These are phyloP conservation scores for Tricholoma terreum DNA, from an alignment of 768 basidiomycete genomes.

Conservation along the genomic window DNA sequence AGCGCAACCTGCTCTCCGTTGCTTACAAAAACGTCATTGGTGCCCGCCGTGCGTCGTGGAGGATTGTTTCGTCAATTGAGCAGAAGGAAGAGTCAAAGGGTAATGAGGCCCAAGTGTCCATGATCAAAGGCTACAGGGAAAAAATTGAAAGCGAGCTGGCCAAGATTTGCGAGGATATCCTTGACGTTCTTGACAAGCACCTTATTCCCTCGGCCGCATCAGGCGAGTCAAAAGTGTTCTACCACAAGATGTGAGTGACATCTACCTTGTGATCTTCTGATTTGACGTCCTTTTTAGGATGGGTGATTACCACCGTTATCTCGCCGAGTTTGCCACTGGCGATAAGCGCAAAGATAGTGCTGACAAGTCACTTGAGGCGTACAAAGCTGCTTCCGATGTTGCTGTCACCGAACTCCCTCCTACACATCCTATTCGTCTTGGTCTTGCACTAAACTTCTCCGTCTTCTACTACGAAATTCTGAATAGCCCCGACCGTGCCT, in stretches of 20 bases:
- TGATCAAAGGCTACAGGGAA: conserved; percentile 98
- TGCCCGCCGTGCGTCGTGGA: conserved; percentile 96
- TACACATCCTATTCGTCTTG: conserved; percentile 97
- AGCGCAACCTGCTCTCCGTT: conserved; percentile 95
- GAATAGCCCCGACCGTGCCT: conserved; percentile 97
- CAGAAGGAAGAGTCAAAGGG: conserved; percentile 99
- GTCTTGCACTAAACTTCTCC: conserved; percentile 98
- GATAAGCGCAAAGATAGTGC: conserved; percentile 97
- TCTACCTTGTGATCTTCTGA: conserved; percentile 11
- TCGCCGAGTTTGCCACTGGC: conserved; percentile 97
- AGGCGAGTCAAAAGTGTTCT: conserved; percentile 98
- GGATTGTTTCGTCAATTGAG: conserved; percentile 97
- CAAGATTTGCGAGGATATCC: conserved; percentile 98
- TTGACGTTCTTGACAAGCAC: conserved; percentile 96
- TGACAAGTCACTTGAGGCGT: conserved; percentile 94
- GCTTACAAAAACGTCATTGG: conserved; percentile 99
- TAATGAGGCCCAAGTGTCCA: conserved; percentile 90
- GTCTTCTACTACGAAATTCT: conserved; percentile 99
- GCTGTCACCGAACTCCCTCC: conserved; percentile 94
- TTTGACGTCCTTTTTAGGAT: conserved; percentile 56
- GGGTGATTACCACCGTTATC: conserved; percentile 99
- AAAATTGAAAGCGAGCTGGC: conserved; percentile 97
- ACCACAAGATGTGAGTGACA: conserved; percentile 90
- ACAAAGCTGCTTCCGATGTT: conserved; percentile 97
- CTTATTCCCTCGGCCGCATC: conserved; percentile 95